phyloP scores from a whole-genome alignment of 305 asterid species.

The Fraxinus floribunda region DNA sequence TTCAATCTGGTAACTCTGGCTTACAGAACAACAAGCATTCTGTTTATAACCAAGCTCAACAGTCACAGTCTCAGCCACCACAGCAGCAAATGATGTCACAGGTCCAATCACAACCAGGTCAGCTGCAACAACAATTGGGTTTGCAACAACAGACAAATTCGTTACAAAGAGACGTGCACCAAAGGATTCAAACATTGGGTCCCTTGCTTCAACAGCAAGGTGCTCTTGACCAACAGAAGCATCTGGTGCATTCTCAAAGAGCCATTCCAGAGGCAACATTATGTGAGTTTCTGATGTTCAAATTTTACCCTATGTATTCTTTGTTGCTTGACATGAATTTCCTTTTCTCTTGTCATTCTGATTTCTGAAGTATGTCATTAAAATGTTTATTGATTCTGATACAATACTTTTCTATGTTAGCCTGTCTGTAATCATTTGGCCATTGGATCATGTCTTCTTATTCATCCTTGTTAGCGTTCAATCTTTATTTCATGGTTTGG shows the following conservation, averaged over 20 bases:
- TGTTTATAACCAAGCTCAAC: constrained; percentile 70
- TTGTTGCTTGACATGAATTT: constrained; percentile 8
- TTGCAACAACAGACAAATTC: constrained; percentile 70
- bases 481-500: background rate
- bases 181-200: constrained; percentile 70
- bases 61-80: constrained; percentile 62
- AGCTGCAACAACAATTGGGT: constrained; percentile 66
- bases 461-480: background rate
- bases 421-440: background rate
- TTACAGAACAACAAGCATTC: constrained; percentile 63
- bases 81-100: constrained; percentile 88
- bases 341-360: constrained; percentile 4
- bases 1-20: constrained; percentile 63
- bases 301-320: constrained; percentile 11
- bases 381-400: background rate
- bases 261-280: constrained; percentile 64
- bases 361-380: background rate
- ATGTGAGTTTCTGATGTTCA: constrained; percentile 46
- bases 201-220: constrained; percentile 80
- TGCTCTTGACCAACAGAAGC: constrained; percentile 77
- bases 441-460: background rate
- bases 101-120: constrained; percentile 78
- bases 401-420: background rate
- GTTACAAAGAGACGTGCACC: constrained; percentile 72
- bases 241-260: constrained; percentile 73